Conservation (phyloP, 768 basidiomycete genomes). For the Hirschioporus abietinus region DNA sequence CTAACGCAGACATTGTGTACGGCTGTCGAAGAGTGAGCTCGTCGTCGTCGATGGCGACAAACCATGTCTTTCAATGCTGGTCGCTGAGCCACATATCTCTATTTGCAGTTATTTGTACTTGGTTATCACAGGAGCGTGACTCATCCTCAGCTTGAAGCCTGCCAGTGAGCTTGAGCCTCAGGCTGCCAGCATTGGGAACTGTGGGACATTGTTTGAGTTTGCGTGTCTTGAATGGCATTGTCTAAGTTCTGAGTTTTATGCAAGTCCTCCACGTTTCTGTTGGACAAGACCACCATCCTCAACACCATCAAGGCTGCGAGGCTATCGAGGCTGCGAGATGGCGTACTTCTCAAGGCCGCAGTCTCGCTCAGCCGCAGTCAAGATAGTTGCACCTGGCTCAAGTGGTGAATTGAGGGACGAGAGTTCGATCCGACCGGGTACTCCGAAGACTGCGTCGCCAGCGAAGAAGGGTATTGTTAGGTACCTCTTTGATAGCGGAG, state of each 20-base stretch:
- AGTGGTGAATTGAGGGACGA: conserved; percentile 5
- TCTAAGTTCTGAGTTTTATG: neutral
- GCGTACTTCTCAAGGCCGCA: conserved; percentile 66
- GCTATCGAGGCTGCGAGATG: conserved; percentile 34
- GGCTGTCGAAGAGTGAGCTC: neutral
- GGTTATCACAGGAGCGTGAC: too few relatives aligned
- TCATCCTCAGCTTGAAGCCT: too few relatives aligned
- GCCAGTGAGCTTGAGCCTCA: too few relatives aligned
- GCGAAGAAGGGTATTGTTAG: conserved; percentile 50
- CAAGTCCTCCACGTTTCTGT: neutral
- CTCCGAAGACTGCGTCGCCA: conserved; percentile 36
- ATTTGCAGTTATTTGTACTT: neutral
- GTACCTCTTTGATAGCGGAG: conserved; percentile 13
- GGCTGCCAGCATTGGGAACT: too few relatives aligned
- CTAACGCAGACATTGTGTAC: conserved; percentile 55
- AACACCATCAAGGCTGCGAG: neutral
- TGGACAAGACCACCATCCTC: neutral
- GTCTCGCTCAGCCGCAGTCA: conserved; percentile 55
- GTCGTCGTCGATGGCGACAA: neutral
- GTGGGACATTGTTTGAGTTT: neutral
- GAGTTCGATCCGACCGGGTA: conserved; percentile 24
- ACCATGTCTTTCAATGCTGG: neutral
- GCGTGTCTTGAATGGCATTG: neutral
- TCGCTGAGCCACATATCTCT: neutral
- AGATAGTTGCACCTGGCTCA: conserved; percentile 59